Percentiles rank a stretch among this genome's conserved stretches.
phyloP scores from a whole-genome alignment of 75 land plant species.

The Chamaecyparis obtusa region DNA sequence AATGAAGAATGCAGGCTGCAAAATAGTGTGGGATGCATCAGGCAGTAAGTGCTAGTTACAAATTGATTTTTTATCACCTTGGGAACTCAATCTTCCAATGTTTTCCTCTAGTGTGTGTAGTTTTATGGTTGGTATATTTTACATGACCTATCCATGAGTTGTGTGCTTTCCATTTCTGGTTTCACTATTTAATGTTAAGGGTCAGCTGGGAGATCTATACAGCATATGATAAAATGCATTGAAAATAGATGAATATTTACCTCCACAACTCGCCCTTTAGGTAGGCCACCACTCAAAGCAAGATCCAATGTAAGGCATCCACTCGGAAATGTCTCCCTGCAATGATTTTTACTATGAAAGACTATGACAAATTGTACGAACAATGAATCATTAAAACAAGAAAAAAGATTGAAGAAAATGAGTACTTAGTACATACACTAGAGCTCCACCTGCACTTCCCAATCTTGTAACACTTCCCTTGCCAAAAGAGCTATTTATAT shows the following conservation, averaged over 20 bases:
- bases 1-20: neutral
- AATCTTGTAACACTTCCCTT: constrained; percentile 97
- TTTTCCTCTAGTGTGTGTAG: neutral
- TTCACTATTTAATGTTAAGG: neutral
- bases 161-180: neutral
- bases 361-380: neutral
- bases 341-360: neutral
- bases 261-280: constrained; percentile 96
- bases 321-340: constrained; percentile 97
- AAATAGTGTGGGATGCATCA: neutral
- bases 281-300: constrained; percentile 94
- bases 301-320: constrained; percentile 92
- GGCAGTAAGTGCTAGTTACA: neutral
- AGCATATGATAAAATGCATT: neutral
- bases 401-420: neutral
- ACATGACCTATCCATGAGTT: neutral
- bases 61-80: neutral
- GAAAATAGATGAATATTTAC: constrained; percentile 22
- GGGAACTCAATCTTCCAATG: neutral
- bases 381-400: neutral
- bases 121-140: neutral
- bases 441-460: constrained; percentile 95
- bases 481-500: constrained; percentile 89
- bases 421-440: constrained; percentile 47
- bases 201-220: neutral